phyloP scores from a whole-genome alignment of 345 rosid genomes.

The Viola odorata region DNA sequence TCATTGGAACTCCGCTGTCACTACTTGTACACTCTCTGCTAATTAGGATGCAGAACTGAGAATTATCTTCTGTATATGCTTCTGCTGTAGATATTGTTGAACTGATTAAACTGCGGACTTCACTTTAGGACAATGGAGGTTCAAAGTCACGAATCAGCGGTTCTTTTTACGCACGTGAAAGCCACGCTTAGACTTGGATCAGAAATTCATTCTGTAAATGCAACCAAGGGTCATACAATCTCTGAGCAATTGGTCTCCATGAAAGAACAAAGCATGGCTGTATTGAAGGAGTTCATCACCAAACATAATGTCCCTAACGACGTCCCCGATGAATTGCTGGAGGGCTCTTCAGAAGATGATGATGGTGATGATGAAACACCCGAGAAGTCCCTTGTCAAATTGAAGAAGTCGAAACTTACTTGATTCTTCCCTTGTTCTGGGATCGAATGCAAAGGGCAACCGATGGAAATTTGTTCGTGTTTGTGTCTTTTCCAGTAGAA shows the following conservation, averaged over 20 bases:
- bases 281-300: conserved; percentile 76
- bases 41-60: too few relatives aligned
- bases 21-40: too few relatives aligned
- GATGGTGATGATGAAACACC: conserved; percentile 24
- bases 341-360: conserved; percentile 52
- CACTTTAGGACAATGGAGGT: conserved; percentile 40
- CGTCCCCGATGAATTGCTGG: conserved; percentile 62
- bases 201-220: conserved; percentile 44
- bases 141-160: conserved; percentile 22
- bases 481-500: too few relatives aligned
- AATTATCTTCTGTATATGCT: too few relatives aligned
- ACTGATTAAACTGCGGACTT: conserved; percentile 4
- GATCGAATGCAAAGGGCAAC: neutral
- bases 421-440: conserved; percentile 15
- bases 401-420: conserved; percentile 63
- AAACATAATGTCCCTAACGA: conserved; percentile 72
- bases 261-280: conserved; percentile 73
- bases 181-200: conserved; percentile 57
- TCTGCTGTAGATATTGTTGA: neutral
- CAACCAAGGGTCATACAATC: conserved; percentile 31
- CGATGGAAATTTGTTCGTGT: too few relatives aligned
- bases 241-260: conserved; percentile 62
- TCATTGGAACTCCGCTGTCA: too few relatives aligned
- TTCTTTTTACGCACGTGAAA: conserved; percentile 33
- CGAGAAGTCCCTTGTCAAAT: conserved; percentile 36